Evolutionary conservation across 2,329 filamentous ascomycete genomes (phyloP).

Genomic region (Pseudopithomyces chartarum): DNA sequence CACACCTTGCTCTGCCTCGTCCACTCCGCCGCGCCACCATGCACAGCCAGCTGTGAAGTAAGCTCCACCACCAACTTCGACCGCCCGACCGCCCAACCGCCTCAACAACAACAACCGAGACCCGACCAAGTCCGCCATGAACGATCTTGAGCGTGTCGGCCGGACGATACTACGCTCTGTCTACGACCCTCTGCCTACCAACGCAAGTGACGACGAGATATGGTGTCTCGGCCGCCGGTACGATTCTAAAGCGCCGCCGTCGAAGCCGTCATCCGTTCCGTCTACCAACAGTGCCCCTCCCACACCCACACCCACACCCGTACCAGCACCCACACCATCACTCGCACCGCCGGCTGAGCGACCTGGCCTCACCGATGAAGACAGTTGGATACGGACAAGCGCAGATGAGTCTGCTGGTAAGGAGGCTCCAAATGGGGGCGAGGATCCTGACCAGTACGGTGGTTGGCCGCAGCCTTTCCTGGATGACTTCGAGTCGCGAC

Average conservation of each 20-base stretch:
- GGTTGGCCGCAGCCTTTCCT: slow-evolving; percentile 87
- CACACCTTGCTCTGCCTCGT: background rate
- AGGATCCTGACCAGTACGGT: slow-evolving; percentile 46
- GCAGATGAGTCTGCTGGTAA: slow-evolving; percentile 70
- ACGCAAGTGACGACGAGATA: slow-evolving; percentile 73
- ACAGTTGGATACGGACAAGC: slow-evolving; percentile 70
- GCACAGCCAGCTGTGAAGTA: background rate
- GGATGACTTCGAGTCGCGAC: slow-evolving; percentile 87
- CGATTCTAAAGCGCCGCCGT: slow-evolving; percentile 39
- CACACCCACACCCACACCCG: slow-evolving; percentile 11
- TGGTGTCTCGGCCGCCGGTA: slow-evolving; percentile 80
- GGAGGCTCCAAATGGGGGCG: slow-evolving; percentile 49
- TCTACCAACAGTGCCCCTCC: background rate
- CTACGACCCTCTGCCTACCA: slow-evolving; percentile 87
- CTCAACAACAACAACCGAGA: slow-evolving; percentile 4
- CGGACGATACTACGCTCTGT: slow-evolving; percentile 88
- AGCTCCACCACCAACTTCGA: background rate
- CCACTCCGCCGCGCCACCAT: background rate
- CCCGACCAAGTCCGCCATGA: slow-evolving; percentile 52
- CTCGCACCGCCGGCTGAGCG: slow-evolving; percentile 31
- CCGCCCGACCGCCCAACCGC: no score
- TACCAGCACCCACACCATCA: slow-evolving; percentile 27
- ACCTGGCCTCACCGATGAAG: slow-evolving; percentile 32
- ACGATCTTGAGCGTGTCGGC: slow-evolving; percentile 73
- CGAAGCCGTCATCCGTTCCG: slow-evolving; percentile 25